Percentiles rank a stretch among this genome's conserved stretches.
Evolutionary conservation across 1,284 basidiomycete species (phyloP).

Genomic region (Rhizopogon parksii): DNA sequence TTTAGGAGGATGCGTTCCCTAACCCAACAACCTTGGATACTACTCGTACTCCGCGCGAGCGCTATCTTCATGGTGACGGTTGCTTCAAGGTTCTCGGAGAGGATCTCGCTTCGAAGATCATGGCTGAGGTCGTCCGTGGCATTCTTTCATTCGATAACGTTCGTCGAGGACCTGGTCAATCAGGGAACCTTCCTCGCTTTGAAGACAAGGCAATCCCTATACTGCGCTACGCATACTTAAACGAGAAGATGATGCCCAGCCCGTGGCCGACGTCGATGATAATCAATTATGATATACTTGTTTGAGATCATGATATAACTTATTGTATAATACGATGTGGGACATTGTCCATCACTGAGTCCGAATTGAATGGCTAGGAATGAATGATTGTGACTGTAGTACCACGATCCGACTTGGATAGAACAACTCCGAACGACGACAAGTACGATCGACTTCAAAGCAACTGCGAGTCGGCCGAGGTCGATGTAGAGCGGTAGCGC

Average conservation of each 20-base stretch:
- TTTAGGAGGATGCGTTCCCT: slow-evolving; percentile 42
- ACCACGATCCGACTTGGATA: no score
- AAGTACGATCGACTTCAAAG: no score
- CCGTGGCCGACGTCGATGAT: slow-evolving; percentile 50
- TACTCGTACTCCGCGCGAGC: slow-evolving; percentile 37
- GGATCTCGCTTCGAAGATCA: slow-evolving; percentile 47
- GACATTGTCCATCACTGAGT: no score
- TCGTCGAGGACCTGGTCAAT: slow-evolving; percentile 44
- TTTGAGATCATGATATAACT: no score
- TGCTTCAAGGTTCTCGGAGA: slow-evolving; percentile 51
- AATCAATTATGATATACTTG: slow-evolving; percentile 32
- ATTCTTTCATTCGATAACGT: slow-evolving; percentile 46
- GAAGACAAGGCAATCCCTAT: slow-evolving; percentile 26
- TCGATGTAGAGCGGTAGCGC: no score
- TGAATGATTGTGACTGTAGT: no score
- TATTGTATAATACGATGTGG: no score
- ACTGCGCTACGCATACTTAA: slow-evolving; percentile 41
- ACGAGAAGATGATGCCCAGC: slow-evolving; percentile 33
- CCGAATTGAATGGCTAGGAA: no score
- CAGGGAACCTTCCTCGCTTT: slow-evolving; percentile 46
- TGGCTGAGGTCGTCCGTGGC: slow-evolving; percentile 40
- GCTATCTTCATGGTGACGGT: slow-evolving; percentile 49
- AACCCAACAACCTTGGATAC: slow-evolving; percentile 43
- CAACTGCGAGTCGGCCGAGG: no score
- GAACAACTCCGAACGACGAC: no score